Evolutionary conservation across 352 stramenopile species (phyloP).

Genomic region (Phytopythium ostracodes): DNA sequence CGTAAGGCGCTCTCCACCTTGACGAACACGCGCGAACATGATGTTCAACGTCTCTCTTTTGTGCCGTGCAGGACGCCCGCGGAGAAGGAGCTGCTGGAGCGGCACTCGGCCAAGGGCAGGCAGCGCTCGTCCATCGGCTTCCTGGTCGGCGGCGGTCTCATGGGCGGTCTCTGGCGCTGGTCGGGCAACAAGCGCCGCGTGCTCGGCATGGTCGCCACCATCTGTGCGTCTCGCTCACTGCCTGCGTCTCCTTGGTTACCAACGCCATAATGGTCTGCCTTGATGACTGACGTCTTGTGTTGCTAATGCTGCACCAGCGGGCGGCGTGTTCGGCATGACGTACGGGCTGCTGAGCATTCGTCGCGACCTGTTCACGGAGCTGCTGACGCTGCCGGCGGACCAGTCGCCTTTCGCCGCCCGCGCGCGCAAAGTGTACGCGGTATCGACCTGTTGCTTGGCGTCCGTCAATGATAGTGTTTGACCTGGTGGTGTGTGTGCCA

Average conservation of each 20-base stretch:
- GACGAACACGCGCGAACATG: neutral
- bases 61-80: slow-evolving; percentile 39
- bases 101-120: slow-evolving; percentile 44
- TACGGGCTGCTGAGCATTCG: slow-evolving; percentile 73
- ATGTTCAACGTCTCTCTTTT: neutral
- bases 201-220: slow-evolving; percentile 28
- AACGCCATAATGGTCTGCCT: too few species aligned
- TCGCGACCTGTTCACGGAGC: slow-evolving; percentile 57
- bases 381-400: slow-evolving; percentile 59
- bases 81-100: slow-evolving; percentile 57
- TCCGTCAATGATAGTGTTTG: neutral
- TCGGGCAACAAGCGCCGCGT: slow-evolving; percentile 37
- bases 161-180: slow-evolving; percentile 35
- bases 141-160: slow-evolving; percentile 25
- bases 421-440: slow-evolving; percentile 43
- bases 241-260: too few species aligned
- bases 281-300: too few species aligned
- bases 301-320: slow-evolving; percentile 21
- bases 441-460: neutral
- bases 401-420: slow-evolving; percentile 58
- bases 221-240: slow-evolving; percentile 40
- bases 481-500: slow-evolving; percentile 1
- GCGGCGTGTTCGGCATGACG: slow-evolving; percentile 49
- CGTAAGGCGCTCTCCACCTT: slow-evolving; percentile 28
- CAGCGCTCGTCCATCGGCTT: slow-evolving; percentile 38